Conservation (phyloP, 768 basidiomycete species). For the Mycena belliarum region DNA sequence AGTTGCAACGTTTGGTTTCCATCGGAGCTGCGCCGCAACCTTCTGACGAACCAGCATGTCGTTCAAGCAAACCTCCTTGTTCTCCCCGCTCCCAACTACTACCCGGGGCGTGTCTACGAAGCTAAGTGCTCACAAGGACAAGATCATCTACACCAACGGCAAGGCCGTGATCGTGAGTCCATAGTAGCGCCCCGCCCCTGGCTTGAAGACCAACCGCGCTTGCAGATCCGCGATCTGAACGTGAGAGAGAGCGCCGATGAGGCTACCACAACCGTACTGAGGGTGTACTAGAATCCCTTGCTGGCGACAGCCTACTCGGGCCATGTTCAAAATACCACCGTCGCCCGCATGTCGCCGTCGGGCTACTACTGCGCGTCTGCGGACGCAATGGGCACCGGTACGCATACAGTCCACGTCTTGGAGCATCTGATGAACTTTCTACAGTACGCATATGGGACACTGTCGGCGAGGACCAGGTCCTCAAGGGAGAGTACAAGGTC, state of each 20-base stretch:
- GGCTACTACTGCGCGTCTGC: constrained; percentile 96
- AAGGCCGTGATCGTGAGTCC: constrained; percentile 79
- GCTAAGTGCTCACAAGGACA: constrained; percentile 72
- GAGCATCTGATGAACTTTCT: neutral
- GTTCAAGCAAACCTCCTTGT: constrained; percentile 47
- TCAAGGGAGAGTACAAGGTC: constrained; percentile 82
- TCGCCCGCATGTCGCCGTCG: constrained; percentile 89
- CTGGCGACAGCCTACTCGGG: constrained; percentile 69
- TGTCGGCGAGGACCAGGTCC: constrained; percentile 76
- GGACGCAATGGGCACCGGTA: constrained; percentile 80
- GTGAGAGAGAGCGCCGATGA: constrained; percentile 44
- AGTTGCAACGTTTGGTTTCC: constrained; percentile 39
- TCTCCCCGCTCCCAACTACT: constrained; percentile 73
- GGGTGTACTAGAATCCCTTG: constrained; percentile 58
- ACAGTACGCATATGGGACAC: constrained; percentile 92
- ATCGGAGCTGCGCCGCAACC: constrained; percentile 54
- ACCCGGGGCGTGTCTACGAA: constrained; percentile 70
- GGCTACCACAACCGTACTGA: neutral
- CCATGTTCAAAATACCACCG: constrained; percentile 82
- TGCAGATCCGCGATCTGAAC: constrained; percentile 80
- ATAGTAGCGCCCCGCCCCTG: neutral
- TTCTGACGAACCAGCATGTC: constrained; percentile 32
- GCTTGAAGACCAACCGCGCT: neutral
- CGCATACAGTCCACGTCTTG: constrained; percentile 15
- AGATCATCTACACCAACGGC: constrained; percentile 84